Conservation (phyloP, 1,284 basidiomycete genomes). For the Irpex lacteus region DNA sequence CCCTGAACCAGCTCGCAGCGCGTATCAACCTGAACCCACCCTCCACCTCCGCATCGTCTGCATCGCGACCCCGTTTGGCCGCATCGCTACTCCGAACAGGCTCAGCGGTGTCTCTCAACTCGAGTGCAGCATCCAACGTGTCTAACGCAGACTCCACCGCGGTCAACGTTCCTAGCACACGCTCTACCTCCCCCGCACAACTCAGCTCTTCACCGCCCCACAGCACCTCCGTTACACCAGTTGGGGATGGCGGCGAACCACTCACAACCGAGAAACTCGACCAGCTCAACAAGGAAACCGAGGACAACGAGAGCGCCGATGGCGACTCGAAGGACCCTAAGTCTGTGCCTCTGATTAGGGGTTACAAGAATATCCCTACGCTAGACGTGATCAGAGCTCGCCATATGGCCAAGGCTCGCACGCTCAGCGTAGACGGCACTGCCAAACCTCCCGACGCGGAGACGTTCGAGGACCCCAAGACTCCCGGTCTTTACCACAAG, state of each 20-base stretch:
- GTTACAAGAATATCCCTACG: constrained; percentile 84
- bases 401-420: constrained; percentile 57
- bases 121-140: constrained; percentile 41
- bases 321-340: constrained; percentile 27
- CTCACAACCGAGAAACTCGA: constrained; percentile 62
- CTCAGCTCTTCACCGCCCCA: constrained; percentile 47
- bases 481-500: constrained; percentile 69
- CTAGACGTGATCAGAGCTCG: constrained; percentile 79
- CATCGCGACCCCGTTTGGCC: constrained; percentile 67
- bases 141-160: constrained; percentile 59
- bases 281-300: constrained; percentile 52
- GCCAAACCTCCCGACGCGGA: constrained; percentile 70
- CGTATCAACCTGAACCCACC: constrained; percentile 54
- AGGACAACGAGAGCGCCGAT: constrained; percentile 22
- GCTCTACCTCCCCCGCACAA: constrained; percentile 51
- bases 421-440: constrained; percentile 69
- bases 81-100: constrained; percentile 68
- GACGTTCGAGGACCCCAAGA: constrained; percentile 76
- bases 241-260: constrained; percentile 40
- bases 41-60: constrained; percentile 32
- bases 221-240: constrained; percentile 33
- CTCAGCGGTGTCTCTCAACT: constrained; percentile 52
- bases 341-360: constrained; percentile 54
- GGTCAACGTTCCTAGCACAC: constrained; percentile 61
- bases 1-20: constrained; percentile 78